A percentile compares a stretch with the other conserved stretches of the same genome.
phyloP scores from a whole-genome alignment of 2,329 filamentous ascomycete genomes.

The Claviceps pusilla region DNA sequence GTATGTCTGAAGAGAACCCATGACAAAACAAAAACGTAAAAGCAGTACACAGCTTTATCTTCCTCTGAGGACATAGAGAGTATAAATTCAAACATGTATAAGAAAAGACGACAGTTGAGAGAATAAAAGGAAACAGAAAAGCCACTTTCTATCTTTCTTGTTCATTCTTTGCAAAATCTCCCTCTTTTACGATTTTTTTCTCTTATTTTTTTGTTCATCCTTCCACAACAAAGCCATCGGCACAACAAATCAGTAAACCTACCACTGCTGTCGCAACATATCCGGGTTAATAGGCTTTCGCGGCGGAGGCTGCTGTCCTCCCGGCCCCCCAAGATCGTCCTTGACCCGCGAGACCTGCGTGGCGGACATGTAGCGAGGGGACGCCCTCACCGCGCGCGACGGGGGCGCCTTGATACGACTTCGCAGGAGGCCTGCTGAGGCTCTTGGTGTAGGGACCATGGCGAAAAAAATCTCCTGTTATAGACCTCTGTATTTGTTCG shows the following conservation, averaged over 20 bases:
- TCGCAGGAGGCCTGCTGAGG: neutral
- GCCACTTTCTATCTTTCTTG: too few relatives aligned
- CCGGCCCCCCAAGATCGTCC: conserved; percentile 19
- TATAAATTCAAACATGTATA: too few relatives aligned
- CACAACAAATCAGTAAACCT: neutral
- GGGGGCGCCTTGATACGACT: conserved; percentile 4
- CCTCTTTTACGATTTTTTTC: too few relatives aligned
- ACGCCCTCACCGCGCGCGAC: neutral
- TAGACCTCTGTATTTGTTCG: too few relatives aligned
- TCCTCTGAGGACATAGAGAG: too few relatives aligned
- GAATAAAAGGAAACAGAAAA: too few relatives aligned
- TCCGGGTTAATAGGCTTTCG: conserved; percentile 15
- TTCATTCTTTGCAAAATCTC: too few relatives aligned
- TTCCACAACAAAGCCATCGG: too few relatives aligned
- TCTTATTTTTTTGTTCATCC: neutral
- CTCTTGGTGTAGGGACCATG: neutral
- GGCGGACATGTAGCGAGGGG: conserved; percentile 2
- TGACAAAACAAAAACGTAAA: too few relatives aligned
- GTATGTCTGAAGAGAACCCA: too few relatives aligned
- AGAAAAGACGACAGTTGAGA: too few relatives aligned
- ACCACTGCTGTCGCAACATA: conserved; percentile 19
- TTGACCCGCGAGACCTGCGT: conserved; percentile 2
- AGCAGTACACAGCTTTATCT: too few relatives aligned
- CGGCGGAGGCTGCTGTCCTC: conserved; percentile 18
- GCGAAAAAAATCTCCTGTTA: neutral